phyloP scores from a whole-genome alignment of 225 moss, liverwort and hornwort species.

The Climacium dendroides region DNA sequence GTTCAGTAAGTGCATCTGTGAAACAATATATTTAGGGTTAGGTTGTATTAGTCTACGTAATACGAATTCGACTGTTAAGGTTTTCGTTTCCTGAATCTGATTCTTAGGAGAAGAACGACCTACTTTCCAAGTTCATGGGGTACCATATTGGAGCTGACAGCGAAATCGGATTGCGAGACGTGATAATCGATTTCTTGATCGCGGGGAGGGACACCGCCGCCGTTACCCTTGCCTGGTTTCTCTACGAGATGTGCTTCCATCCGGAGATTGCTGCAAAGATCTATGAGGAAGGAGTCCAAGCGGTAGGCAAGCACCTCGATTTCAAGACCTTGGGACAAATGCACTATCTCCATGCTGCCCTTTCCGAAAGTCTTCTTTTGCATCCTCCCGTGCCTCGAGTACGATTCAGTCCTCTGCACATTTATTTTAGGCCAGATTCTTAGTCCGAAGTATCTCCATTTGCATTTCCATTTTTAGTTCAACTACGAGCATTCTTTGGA shows the following conservation, averaged over 20 bases:
- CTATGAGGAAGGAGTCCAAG: conserved; percentile 18
- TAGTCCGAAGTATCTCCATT: not conserved
- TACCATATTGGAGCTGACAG: not conserved
- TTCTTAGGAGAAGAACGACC: conserved; percentile 25
- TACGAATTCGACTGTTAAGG: not conserved
- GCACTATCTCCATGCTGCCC: conserved; percentile 51
- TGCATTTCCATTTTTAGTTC: not conserved
- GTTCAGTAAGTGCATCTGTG: not conserved
- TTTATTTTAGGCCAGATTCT: not conserved
- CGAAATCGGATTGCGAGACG: conserved; percentile 38
- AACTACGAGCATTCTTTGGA: not conserved
- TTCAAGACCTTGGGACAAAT: conserved; percentile 20
- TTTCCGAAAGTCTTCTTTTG: conserved; percentile 46
- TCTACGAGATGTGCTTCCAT: conserved; percentile 25
- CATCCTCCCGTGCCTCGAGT: conserved; percentile 41
- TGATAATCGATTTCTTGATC: conserved; percentile 51
- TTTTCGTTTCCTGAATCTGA: not conserved
- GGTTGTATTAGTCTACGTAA: not conserved
- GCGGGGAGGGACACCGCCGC: conserved; percentile 73
- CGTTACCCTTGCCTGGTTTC: conserved; percentile 55
- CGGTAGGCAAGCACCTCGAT: conserved; percentile 11
- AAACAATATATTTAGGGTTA: not conserved
- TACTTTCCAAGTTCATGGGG: conserved; percentile 55
- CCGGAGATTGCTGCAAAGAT: conserved; percentile 53
- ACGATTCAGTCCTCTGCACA: not conserved